phyloP scores from a whole-genome alignment of 306 rosid species.

The cucumber (Cucumis sativus) region DNA sequence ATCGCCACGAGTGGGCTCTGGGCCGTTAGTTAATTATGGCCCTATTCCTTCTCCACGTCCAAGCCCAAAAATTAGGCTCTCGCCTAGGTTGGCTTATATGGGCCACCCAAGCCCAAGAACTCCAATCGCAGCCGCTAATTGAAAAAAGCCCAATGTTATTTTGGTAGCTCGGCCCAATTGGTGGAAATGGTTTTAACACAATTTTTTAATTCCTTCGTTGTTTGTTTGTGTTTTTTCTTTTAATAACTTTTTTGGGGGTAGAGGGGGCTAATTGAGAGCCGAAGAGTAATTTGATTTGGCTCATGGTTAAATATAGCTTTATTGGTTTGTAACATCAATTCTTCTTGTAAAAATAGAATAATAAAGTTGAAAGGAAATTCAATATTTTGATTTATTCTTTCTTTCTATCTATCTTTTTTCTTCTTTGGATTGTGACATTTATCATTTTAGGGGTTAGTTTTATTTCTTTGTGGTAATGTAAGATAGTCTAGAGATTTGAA shows the following conservation, averaged over 20 bases:
- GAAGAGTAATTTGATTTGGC: not conserved
- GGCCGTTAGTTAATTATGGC: slow-evolving; percentile 23
- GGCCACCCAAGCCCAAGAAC: slow-evolving; percentile 80
- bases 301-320: not conserved
- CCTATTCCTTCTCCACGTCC: slow-evolving; percentile 96
- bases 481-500: too few relatives aligned
- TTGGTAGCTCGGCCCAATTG: not conserved
- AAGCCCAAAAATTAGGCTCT: slow-evolving; percentile 72
- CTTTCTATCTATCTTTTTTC: too few relatives aligned
- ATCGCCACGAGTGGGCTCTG: slow-evolving; percentile 46
- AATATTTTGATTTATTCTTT: not conserved
- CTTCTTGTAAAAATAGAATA: not conserved
- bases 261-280: not conserved
- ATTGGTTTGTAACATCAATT: not conserved
- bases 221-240: not conserved
- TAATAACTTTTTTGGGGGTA: not conserved
- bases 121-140: slow-evolving; percentile 23
- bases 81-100: slow-evolving; percentile 58
- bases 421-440: too few relatives aligned
- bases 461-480: too few relatives aligned
- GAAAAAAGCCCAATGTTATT: not conserved
- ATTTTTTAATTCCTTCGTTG: not conserved
- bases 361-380: not conserved
- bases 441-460: too few relatives aligned
- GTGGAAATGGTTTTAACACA: not conserved